Evolutionary conservation across 805 yeast species (phyloP), one percentile per base, ranked within the genome.

Genomic region (Zygoascus flipseniorum): DNA sequence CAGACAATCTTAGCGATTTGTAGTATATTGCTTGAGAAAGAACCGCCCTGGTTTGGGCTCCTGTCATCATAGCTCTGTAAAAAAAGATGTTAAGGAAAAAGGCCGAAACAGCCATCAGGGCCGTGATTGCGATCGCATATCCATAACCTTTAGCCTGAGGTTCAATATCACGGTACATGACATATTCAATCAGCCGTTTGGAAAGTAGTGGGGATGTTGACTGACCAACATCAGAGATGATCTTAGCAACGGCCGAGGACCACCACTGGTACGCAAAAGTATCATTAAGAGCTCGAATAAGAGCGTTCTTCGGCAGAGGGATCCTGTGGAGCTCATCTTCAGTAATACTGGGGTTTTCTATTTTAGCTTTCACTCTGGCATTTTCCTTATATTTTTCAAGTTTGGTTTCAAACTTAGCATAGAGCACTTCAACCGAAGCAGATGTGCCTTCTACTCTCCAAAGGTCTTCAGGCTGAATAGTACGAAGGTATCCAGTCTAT

Each of bases 21-120:
- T 78, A 79, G 55, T 86, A 74, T 19, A 87, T 73, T 8, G 85
- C 82, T 55, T 85, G 83, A 3, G 88, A 86, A 52, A 89, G 68
- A 1, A 84, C 77, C 0, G 89, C 83, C 62, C 87, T 82, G 2
- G 77, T 78, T 63, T 82, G 81, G 16, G 85, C 86, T 58, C 96
- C 96, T 10, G 80, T 75, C 55, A 79, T 66, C 67, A 80, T 74
- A 4, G 86, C 72, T 32, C 71, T 70, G 60, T 82, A 82, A 65
- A 86, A 85, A 57, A 76, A 81, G 63, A 83, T 85, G 50, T 87
- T 83, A 50, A 82, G 71, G 46, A 70, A 60, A 11, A 80, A 47
- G 43, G 83, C 80, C 51, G 75, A 69, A 0, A 73, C 42, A 16
- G 78, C 57, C 59, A 85, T 78, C 66, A 89, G 71, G 1, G 72